These are phyloP conservation scores for Lojkania enalia DNA, from an alignment of 2,329 filamentous ascomycete genomes.

Conservation along the genomic window DNA sequence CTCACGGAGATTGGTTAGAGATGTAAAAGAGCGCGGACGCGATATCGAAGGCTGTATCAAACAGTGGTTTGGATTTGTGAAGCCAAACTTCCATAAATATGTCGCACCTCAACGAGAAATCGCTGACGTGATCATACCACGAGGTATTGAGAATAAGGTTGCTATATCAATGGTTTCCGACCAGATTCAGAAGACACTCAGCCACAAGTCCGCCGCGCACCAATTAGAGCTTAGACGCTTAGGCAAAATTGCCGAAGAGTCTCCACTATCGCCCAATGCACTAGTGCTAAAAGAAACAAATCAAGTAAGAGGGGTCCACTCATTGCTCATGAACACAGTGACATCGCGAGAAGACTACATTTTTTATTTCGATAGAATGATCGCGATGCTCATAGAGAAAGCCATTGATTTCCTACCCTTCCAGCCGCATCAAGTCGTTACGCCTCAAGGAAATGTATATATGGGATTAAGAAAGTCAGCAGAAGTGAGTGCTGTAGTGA, in stretches of 20 bases:
- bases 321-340: constrained; percentile 79
- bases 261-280: constrained; percentile 74
- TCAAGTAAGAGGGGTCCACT: constrained; percentile 86
- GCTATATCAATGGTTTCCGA: constrained; percentile 95
- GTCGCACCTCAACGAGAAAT: constrained; percentile 90
- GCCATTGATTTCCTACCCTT: constrained; percentile 64
- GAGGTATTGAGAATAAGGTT: constrained; percentile 91
- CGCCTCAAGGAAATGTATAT: constrained; percentile 71
- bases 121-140: constrained; percentile 92
- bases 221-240: constrained; percentile 76
- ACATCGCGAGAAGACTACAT: constrained; percentile 88
- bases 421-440: constrained; percentile 64
- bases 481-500: constrained; percentile 71
- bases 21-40: constrained; percentile 84
- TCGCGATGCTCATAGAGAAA: constrained; percentile 79
- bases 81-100: constrained; percentile 93
- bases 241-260: constrained; percentile 70
- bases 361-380: constrained; percentile 93
- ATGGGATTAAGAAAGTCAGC: constrained; percentile 71
- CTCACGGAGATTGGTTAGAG: constrained; percentile 77
- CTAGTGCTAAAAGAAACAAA: constrained; percentile 73
- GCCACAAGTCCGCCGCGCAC: constrained; percentile 83
- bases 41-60: constrained; percentile 96
- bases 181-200: constrained; percentile 84
- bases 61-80: constrained; percentile 96